These are phyloP conservation scores for Solanum bukasovii DNA, from an alignment of 257 asterid species.

Conservation along the genomic window DNA sequence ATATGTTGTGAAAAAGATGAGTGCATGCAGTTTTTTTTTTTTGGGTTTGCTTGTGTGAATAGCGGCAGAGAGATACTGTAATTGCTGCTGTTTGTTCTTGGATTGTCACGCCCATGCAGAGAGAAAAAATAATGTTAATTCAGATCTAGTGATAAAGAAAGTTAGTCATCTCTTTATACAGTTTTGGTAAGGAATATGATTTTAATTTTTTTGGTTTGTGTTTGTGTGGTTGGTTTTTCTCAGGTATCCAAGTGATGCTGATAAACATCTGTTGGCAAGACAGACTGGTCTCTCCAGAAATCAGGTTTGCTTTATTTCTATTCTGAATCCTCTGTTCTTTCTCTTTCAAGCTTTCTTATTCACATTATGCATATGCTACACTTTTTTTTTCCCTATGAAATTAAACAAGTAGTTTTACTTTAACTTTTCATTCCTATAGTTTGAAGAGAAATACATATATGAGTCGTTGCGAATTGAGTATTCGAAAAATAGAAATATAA, in stretches of 20 bases:
- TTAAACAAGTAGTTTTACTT: neutral
- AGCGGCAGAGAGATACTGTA: slow-evolving; percentile 13
- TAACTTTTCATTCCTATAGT: no score
- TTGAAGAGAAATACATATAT: no score
- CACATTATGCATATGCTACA: neutral
- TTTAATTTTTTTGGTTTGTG: slow-evolving; percentile 44
- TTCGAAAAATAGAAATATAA: no score
- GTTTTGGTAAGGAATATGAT: slow-evolving; percentile 27
- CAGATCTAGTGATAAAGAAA: slow-evolving; percentile 19
- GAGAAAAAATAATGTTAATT: neutral
- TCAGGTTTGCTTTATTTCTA: slow-evolving; percentile 39
- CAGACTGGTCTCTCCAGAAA: slow-evolving; percentile 98
- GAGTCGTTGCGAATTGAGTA: no score
- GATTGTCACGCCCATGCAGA: slow-evolving; percentile 61
- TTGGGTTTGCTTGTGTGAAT: slow-evolving; percentile 20
- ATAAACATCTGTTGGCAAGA: slow-evolving; percentile 95
- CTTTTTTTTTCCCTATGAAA: neutral
- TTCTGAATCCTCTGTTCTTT: neutral
- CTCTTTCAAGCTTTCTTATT: neutral
- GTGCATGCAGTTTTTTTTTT: slow-evolving; percentile 25
- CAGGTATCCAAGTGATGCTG: slow-evolving; percentile 99
- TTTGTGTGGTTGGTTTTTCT: slow-evolving; percentile 17
- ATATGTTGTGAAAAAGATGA: neutral
- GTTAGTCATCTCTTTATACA: slow-evolving; percentile 24
- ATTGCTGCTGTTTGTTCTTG: slow-evolving; percentile 19